A percentile compares a stretch with the other conserved stretches of the same genome.
phyloP scores from a whole-genome alignment of 352 stramenopile species.

The Aphanomyces euteiches region DNA sequence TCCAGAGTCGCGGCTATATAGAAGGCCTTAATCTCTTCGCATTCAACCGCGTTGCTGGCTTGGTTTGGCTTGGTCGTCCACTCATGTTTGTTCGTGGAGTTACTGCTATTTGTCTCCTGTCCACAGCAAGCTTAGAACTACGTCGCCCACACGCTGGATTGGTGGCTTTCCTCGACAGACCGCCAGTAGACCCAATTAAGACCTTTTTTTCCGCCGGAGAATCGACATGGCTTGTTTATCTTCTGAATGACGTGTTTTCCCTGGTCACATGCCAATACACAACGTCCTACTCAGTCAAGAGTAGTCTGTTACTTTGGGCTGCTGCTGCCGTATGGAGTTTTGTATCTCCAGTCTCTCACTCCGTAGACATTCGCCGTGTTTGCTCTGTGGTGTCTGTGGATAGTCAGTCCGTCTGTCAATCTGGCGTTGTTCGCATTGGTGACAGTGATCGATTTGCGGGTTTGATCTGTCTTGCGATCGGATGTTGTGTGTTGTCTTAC shows the following conservation, averaged over 20 bases:
- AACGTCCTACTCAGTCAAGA: neutral
- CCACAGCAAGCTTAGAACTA: neutral
- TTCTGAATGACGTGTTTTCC: constrained; percentile 10
- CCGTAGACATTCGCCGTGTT: neutral
- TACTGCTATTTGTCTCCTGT: constrained; percentile 5
- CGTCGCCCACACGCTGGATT: neutral
- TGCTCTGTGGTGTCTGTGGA: constrained; percentile 9
- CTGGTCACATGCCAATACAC: constrained; percentile 10
- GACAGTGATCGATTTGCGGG: neutral
- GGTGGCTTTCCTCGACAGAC: neutral
- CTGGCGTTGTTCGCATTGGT: constrained; percentile 9
- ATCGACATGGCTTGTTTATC: constrained; percentile 1
- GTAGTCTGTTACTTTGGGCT: neutral
- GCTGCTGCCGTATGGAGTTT: constrained; percentile 2
- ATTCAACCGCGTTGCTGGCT: constrained; percentile 13
- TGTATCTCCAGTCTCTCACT: neutral
- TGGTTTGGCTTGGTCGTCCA: constrained; percentile 23
- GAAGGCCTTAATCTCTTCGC: neutral
- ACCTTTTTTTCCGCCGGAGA: constrained; percentile 4
- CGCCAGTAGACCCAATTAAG: neutral
- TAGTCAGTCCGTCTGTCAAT: neutral
- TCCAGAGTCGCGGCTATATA: neutral
- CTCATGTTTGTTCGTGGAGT: neutral
- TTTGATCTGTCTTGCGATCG: neutral
- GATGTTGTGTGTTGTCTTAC: neutral